Conservation (phyloP, 352 stramenopile genomes). For the Globisporangium ultimum region DNA sequence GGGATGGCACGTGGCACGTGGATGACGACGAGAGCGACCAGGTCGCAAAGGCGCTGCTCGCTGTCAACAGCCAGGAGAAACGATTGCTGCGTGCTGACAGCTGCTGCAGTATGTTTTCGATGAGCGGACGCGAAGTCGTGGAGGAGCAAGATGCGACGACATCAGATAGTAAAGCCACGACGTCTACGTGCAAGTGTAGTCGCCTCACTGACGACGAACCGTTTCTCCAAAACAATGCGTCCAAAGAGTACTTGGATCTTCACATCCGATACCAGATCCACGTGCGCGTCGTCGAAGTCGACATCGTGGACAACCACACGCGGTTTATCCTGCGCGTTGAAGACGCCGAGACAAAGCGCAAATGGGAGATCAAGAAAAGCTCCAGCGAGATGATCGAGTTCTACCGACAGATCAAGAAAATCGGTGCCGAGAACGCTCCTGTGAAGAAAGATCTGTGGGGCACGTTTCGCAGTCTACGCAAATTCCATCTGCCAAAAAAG, state of each 20-base stretch:
- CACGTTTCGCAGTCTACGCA: constrained; percentile 41
- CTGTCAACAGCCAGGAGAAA: constrained; percentile 19
- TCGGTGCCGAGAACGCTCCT: constrained; percentile 45
- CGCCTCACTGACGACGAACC: constrained; percentile 9
- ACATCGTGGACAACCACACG: constrained; percentile 26
- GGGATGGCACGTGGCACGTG: constrained; percentile 21
- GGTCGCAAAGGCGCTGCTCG: constrained; percentile 6
- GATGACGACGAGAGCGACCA: constrained; percentile 26
- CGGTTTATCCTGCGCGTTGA: constrained; percentile 47
- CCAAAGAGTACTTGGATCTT: constrained; percentile 44
- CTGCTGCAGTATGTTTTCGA: constrained; percentile 15
- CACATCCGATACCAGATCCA: constrained; percentile 41
- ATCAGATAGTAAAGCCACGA: too few species aligned
- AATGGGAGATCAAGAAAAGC: constrained; percentile 55
- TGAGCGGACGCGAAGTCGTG: constrained; percentile 2
- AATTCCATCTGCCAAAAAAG: constrained; percentile 50
- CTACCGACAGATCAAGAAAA: constrained; percentile 52
- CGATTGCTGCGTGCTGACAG: constrained; percentile 21
- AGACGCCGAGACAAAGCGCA: constrained; percentile 51
- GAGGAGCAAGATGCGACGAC: background rate
- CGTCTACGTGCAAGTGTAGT: background rate
- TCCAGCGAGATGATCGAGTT: constrained; percentile 61
- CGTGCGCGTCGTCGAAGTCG: constrained; percentile 42
- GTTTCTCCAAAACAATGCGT: constrained; percentile 24
- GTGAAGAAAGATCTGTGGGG: constrained; percentile 55